Conservation (phyloP, 2,329 filamentous ascomycete species). For the Coniochaeta sp. region DNA sequence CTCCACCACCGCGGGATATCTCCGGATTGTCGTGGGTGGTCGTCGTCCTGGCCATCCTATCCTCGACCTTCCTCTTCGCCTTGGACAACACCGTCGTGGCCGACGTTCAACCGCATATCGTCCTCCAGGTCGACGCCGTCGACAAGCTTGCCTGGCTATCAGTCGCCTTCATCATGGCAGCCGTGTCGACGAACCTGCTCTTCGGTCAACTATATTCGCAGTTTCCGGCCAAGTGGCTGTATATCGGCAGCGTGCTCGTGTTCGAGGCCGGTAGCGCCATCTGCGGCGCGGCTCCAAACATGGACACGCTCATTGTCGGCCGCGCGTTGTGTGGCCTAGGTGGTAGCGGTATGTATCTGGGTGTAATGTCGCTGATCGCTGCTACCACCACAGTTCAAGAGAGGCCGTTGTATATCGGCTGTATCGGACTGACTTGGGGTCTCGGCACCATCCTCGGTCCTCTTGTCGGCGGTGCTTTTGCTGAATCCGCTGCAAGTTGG, state of each 20-base stretch:
- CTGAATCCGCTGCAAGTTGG: constrained; percentile 33
- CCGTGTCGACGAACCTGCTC: constrained; percentile 23
- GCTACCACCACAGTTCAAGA: constrained; percentile 8
- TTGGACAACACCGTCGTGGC: constrained; percentile 27
- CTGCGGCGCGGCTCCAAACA: constrained; percentile 30
- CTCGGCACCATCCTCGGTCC: constrained; percentile 38
- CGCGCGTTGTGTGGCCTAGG: constrained; percentile 32
- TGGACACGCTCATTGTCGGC: constrained; percentile 37
- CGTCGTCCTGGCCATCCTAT: constrained; percentile 2
- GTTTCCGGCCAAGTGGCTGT: constrained; percentile 35
- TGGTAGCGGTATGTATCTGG: constrained; percentile 29
- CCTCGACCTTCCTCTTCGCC: constrained; percentile 10
- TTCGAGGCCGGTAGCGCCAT: constrained; percentile 19
- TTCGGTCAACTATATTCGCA: constrained; percentile 26
- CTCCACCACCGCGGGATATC: background rate
- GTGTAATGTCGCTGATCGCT: constrained; percentile 3
- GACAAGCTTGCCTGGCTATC: constrained; percentile 31
- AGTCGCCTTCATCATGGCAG: constrained; percentile 29
- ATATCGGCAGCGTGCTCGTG: constrained; percentile 10
- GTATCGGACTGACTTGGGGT: constrained; percentile 28
- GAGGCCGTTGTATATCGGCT: constrained; percentile 18
- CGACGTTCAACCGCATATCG: constrained; percentile 33
- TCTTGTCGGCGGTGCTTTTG: constrained; percentile 38
- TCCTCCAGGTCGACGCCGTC: constrained; percentile 24
- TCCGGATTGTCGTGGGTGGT: background rate